phyloP scores from a whole-genome alignment of 306 rosid genomes.

The Hippophae rhamnoides region DNA sequence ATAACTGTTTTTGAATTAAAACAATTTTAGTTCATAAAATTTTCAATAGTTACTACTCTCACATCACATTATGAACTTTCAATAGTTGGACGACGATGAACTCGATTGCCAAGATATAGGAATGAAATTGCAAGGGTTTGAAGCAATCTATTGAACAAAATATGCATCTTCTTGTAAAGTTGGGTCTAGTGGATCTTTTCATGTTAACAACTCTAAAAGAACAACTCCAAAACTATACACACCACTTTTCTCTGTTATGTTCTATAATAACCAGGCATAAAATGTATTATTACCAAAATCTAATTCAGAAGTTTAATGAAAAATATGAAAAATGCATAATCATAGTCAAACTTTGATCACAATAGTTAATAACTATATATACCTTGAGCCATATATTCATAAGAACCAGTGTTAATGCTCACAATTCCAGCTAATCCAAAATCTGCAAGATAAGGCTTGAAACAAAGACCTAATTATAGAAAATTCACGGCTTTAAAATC shows the following conservation, averaged over 20 bases:
- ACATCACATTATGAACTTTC: no score
- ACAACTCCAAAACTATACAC: conserved; percentile 87
- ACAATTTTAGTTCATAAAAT: no score
- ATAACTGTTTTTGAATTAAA: no score
- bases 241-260: conserved; percentile 61
- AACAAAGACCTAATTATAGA: conserved; percentile 43
- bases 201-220: conserved; percentile 70
- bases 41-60: no score
- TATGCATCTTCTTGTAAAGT: conserved; percentile 50
- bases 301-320: neutral
- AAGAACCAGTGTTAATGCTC: conserved; percentile 38
- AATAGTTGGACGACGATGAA: no score
- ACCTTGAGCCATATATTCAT: conserved; percentile 96
- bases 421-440: conserved; percentile 53
- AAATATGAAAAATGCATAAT: neutral
- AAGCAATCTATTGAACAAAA: conserved; percentile 64
- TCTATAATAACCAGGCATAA: conserved; percentile 12
- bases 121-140: no score
- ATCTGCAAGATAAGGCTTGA: conserved; percentile 66
- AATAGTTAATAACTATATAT: conserved; percentile 6
- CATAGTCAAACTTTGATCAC: neutral
- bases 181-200: conserved; percentile 86
- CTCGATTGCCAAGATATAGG: no score
- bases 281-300: conserved; percentile 6
- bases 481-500: conserved; percentile 85